Conservation (phyloP, 2,329 filamentous ascomycete species). For the Penicillium sp. region DNA sequence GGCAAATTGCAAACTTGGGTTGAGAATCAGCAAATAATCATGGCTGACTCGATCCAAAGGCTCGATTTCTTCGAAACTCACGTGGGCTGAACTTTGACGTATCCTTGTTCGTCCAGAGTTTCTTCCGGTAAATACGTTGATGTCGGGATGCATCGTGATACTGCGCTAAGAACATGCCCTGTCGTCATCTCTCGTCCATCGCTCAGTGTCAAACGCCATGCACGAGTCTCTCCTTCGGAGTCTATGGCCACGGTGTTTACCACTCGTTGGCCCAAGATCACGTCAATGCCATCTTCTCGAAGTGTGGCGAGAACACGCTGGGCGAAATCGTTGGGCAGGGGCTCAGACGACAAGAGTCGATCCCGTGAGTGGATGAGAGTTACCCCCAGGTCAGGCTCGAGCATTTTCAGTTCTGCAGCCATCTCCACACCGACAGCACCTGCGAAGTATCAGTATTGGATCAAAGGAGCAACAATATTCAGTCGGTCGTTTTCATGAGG, state of each 20-base stretch:
- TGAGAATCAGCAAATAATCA: no score
- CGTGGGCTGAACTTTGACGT: constrained; percentile 57
- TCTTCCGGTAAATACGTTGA: constrained; percentile 56
- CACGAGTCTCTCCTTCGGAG: constrained; percentile 10
- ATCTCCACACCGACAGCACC: constrained; percentile 77
- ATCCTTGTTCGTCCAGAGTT: constrained; percentile 58
- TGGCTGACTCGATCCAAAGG: neutral
- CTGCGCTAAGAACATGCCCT: constrained; percentile 63
- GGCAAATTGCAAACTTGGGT: constrained; percentile 50
- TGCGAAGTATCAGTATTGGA: constrained; percentile 18
- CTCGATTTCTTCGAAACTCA: constrained; percentile 1
- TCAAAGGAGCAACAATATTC: neutral
- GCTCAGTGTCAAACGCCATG: constrained; percentile 49
- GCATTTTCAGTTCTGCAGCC: constrained; percentile 67
- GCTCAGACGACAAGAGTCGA: constrained; percentile 66
- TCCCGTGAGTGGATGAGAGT: constrained; percentile 68
- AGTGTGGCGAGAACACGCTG: constrained; percentile 55
- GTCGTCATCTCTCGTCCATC: constrained; percentile 56
- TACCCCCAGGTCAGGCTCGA: constrained; percentile 60
- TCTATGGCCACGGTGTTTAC: constrained; percentile 18
- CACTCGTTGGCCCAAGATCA: constrained; percentile 25
- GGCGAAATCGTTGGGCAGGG: constrained; percentile 61
- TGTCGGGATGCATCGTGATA: constrained; percentile 58
- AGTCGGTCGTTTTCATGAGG: no score
- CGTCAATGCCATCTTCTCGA: constrained; percentile 53